Evolutionary conservation across 2,329 filamentous ascomycete genomes (phyloP), one percentile per base, ranked within the genome.

Genomic region (Plectosphaerella sp.): DNA sequence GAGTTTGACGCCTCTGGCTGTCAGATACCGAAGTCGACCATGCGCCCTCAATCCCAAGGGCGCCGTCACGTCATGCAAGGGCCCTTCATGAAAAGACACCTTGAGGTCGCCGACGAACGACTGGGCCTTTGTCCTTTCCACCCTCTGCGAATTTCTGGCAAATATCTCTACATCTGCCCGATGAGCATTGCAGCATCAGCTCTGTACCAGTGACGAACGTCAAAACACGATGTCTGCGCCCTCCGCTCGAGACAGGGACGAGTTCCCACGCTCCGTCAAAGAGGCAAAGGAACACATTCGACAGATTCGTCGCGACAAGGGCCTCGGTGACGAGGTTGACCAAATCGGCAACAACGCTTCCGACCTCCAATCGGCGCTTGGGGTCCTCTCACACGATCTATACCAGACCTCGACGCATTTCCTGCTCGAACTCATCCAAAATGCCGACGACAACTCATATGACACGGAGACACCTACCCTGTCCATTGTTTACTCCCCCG

Each of bases 391-490:
- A 3, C 45, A 62, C 11, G 52, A 70, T 45, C 58, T 71, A 5
- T 70, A 74, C 52, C 57, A 59, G 28, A 65, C 57, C 14, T 53
- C 61, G 3, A 66, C 68, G 4, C 68, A 67, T 51, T 73, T 73
- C 55, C 57, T 73, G 4, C 61, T 70, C 8, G 70, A 73, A 52
- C 58, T 73, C 1, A 64, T 73, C 33, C 71, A 73, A 47, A 74
- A 73, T 57, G 71, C 69, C 5, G 70, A 73, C 47, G 71, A 72
- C 56, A 72, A 71, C 55, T 52, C n/a, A 8, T 72, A 70, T 52
- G 22, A 10, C 7, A 45, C 41, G 14, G 52, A 20, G 15, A 54
- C 52, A 45, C 50, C 48, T 8, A 50, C 48, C 9, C 52, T 60
- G 24, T 37, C 46, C 54, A 63, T 55, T 52, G 52, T 37, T 41